Percentiles rank a stretch among this genome's conserved stretches.
These are phyloP conservation scores for Pleurotus djamor DNA, from an alignment of 768 basidiomycete species.

Conservation along the genomic window DNA sequence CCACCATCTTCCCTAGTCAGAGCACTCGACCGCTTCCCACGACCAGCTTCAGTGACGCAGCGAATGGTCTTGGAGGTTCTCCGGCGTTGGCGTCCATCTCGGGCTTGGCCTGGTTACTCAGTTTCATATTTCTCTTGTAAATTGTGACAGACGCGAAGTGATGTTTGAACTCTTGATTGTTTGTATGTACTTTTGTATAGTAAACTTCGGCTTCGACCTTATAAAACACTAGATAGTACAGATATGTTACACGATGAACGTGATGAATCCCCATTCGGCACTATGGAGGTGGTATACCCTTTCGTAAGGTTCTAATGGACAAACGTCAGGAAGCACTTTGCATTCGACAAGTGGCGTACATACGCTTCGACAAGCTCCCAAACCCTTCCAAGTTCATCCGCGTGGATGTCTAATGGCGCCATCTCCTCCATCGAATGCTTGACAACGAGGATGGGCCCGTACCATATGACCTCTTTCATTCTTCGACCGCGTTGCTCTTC, in stretches of 20 bases:
- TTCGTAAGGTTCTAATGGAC: not conserved
- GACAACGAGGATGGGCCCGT: not conserved
- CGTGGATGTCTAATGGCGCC: not conserved
- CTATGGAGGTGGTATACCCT: not conserved
- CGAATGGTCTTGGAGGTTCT: not conserved
- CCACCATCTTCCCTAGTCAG: not conserved
- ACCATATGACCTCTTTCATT: not conserved
- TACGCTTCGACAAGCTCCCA: not conserved
- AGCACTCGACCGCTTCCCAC: not conserved
- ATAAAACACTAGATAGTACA: not conserved
- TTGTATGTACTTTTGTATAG: not conserved
- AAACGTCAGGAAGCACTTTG: not conserved
- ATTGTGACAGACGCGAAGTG: not conserved
- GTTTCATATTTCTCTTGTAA: not conserved
- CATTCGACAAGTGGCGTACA: not conserved
- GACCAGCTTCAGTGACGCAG: not conserved
- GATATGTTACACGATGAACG: not conserved
- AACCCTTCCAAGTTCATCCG: not conserved
- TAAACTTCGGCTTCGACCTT: not conserved
- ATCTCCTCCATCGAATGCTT: constrained; percentile 1
- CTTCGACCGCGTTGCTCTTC: not conserved
- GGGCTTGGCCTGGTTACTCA: not conserved
- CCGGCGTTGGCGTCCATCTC: not conserved
- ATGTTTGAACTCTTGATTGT: not conserved
- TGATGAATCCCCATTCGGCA: not conserved